Evolutionary conservation across 441 rosid genomes (phyloP).

Genomic region (Dalechampia spathulata): DNA sequence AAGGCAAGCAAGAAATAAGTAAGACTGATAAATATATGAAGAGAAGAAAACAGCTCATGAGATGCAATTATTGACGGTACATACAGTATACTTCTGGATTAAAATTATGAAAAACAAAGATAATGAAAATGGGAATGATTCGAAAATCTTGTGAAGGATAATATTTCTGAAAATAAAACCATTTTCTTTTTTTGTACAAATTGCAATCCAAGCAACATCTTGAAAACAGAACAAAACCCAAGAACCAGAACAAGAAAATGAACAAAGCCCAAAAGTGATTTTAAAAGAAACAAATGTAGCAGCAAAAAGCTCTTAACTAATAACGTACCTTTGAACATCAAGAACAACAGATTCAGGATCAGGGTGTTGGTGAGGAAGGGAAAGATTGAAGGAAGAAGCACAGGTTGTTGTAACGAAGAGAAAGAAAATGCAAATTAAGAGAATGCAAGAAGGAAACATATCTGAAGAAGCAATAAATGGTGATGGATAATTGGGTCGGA

Average conservation of each 20-base stretch:
- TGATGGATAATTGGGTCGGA: neutral
- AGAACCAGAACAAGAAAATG: slow-evolving; percentile 7
- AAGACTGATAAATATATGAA: neutral
- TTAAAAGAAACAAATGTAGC: neutral
- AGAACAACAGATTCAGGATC: slow-evolving; percentile 68
- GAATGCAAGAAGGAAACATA: slow-evolving; percentile 47
- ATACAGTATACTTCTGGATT: neutral
- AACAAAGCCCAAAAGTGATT: slow-evolving; percentile 12
- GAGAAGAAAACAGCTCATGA: neutral
- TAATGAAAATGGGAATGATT: too few relatives aligned
- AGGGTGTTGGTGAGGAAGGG: slow-evolving; percentile 84
- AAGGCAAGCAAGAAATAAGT: neutral
- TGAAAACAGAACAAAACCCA: slow-evolving; percentile 9
- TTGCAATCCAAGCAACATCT: too few relatives aligned
- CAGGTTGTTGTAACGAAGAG: slow-evolving; percentile 11
- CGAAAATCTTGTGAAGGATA: neutral
- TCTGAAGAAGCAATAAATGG: slow-evolving; percentile 22
- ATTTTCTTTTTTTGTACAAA: too few relatives aligned
- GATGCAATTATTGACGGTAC: neutral
- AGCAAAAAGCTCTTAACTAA: neutral
- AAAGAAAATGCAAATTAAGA: slow-evolving; percentile 24
- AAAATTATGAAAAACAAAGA: neutral
- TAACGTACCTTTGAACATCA: slow-evolving; percentile 58
- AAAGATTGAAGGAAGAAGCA: slow-evolving; percentile 37
- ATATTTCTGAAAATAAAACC: too few relatives aligned